A percentile compares a stretch with the other conserved stretches of the same genome.
Conservation (phyloP, 768 basidiomycete species). For the Boletus rubropictus region DNA sequence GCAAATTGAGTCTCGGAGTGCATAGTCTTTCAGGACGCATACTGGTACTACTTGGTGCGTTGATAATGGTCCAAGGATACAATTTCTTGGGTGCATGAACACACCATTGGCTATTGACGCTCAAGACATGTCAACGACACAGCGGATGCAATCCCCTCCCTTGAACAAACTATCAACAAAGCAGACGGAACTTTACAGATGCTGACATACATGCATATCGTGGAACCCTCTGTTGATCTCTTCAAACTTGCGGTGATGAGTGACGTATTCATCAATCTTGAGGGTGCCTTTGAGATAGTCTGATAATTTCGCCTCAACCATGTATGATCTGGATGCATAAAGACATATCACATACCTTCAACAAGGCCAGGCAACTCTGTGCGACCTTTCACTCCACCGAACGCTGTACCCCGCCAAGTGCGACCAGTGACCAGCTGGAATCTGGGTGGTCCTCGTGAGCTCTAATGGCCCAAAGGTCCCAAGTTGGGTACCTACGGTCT, state of each 20-base stretch:
- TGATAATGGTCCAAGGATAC: not conserved
- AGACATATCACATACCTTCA: constrained; percentile 49
- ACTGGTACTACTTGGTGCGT: not conserved
- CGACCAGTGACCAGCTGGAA: constrained; percentile 79
- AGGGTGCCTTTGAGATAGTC: constrained; percentile 79
- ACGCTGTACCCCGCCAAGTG: constrained; percentile 91
- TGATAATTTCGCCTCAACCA: constrained; percentile 23
- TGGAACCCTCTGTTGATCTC: constrained; percentile 87
- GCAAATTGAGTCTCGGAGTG: not conserved
- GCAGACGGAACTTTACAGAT: not conserved
- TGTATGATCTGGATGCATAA: not conserved
- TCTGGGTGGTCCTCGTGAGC: constrained; percentile 21
- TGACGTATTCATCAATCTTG: constrained; percentile 95
- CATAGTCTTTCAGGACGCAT: not conserved
- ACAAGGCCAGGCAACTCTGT: constrained; percentile 93
- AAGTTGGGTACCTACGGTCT: constrained; percentile 54
- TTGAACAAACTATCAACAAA: constrained; percentile 4
- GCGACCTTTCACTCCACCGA: constrained; percentile 97
- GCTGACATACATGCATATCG: constrained; percentile 89
- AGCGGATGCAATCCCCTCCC: constrained; percentile 88
- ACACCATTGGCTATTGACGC: not conserved
- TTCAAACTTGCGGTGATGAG: constrained; percentile 68
- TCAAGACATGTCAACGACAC: constrained; percentile 85
- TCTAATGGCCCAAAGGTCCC: not conserved
- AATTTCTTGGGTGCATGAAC: not conserved